phyloP scores from a whole-genome alignment of 2,329 filamentous ascomycete species.

The Aspergillus neotritici region DNA sequence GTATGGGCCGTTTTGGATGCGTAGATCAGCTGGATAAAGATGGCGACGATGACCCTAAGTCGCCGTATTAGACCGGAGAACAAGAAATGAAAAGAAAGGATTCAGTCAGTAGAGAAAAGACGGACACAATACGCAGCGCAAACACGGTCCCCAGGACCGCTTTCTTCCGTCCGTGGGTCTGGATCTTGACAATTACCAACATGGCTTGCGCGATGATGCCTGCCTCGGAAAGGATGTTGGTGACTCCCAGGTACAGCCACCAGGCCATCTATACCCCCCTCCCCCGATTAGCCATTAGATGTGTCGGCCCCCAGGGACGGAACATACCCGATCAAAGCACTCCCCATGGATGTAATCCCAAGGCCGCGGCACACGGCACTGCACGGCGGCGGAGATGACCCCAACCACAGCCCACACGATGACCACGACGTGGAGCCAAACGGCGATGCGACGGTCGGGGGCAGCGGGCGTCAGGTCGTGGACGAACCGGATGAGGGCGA shows the following conservation, averaged over 20 bases:
- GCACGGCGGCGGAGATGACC: constrained; percentile 15
- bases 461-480: constrained; percentile 17
- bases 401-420: constrained; percentile 13
- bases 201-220: constrained; percentile 21
- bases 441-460: constrained; percentile 14
- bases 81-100: not conserved
- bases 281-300: too few species aligned
- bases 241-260: constrained; percentile 22
- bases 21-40: constrained; percentile 19
- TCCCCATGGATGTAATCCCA: constrained; percentile 18
- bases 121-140: constrained; percentile 20
- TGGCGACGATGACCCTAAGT: constrained; percentile 20
- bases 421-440: constrained; percentile 10
- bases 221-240: constrained; percentile 22
- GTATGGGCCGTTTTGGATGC: constrained; percentile 8
- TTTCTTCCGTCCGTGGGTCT: constrained; percentile 17
- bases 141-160: constrained; percentile 16
- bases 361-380: constrained; percentile 13
- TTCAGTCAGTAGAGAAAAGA: not conserved
- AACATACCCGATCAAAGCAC: constrained; percentile 19
- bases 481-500: constrained; percentile 21
- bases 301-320: too few species aligned
- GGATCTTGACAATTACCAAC: constrained; percentile 19
- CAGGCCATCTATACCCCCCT: constrained; percentile 12
- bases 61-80: not conserved